Base-by-base conservation (phyloP, 78 protist genomes). In the Guillardia theta region DNA sequence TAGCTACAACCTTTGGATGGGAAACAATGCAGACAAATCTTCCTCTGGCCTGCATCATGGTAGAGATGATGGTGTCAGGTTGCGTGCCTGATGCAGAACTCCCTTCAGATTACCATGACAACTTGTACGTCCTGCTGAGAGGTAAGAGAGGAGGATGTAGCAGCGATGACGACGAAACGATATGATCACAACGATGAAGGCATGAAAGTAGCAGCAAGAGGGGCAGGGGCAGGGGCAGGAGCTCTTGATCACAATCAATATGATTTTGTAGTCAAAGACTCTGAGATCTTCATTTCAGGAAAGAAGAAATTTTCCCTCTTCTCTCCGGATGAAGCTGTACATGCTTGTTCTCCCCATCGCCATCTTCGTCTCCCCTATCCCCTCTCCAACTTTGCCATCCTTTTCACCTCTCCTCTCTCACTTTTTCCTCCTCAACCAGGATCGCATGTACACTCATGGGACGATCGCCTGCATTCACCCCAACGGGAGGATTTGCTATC, bases 401-500 rank as follows among this genome's bases (percentile, higher is more conserved):
- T 43, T 15, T 0, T 70, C 87, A 9, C 87, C 5, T 3, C 41
- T 6, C 3, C 87, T 21, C 87, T 15, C 87, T 15, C 87, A 0
- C 87, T 70, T 43, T 64, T 33, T 64, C 78, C 27, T 64, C 78
- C 5, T 36, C 39, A 0, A 24, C 47, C 45, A 27, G 45, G 47
- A 70, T 6, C 87, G 87, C 39, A 70, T 70, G 87, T 70, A 70
- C 87, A 70, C 87, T 22, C 87, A 43, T 22, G 87, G 87, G 30
- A 0, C 9, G 41, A 70, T 70, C 87, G 45, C 0, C 47, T 18
- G 47, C 9, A 43, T 70, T 0, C 87, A 70, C 44, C 30, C 87
- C 87, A 70, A 70, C 87, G 87, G 87, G 45, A 37, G 87, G 47
- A 70, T 70, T 43, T 70, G 87, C 87, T 70, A 70, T 43, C 47